These are phyloP conservation scores for Lodderomyces theae DNA, from an alignment of 1,139 yeast species.

Conservation along the genomic window DNA sequence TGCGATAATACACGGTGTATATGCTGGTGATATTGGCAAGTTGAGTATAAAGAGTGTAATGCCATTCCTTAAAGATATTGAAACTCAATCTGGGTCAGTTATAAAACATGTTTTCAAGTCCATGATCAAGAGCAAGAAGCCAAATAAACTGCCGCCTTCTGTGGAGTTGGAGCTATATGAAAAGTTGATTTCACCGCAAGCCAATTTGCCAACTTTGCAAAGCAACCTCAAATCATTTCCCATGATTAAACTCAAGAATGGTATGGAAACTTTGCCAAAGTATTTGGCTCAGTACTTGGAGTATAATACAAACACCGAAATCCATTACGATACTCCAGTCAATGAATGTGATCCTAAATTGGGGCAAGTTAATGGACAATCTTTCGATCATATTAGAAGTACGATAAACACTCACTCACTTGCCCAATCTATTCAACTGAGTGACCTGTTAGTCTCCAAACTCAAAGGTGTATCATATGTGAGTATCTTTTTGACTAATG, in stretches of 20 bases:
- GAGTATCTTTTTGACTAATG: conserved; percentile 59
- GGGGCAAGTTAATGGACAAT: conserved; percentile 17
- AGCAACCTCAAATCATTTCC: conserved; percentile 44
- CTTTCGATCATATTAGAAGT: conserved; percentile 54
- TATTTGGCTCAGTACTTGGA: conserved; percentile 36
- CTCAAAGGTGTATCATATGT: conserved; percentile 42
- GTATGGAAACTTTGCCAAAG: conserved; percentile 53
- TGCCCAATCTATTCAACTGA: conserved; percentile 19
- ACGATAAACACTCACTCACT: conserved; percentile 48
- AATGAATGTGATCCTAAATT: conserved; percentile 19
- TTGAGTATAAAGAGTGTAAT: conserved; percentile 64
- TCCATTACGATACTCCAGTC: conserved; percentile 27
- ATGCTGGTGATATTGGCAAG: conserved; percentile 76
- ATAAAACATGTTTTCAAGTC: conserved; percentile 30
- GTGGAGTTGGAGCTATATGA: conserved; percentile 28
- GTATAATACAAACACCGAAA: conserved; percentile 37
- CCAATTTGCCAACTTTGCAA: conserved; percentile 36
- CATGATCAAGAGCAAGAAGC: conserved; percentile 10
- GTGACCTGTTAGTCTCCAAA: conserved; percentile 16
- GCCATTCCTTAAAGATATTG: conserved; percentile 52
- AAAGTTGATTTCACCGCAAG: conserved; percentile 30
- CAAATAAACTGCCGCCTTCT: conserved; percentile 16
- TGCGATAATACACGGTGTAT: conserved; percentile 85
- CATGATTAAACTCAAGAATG: conserved; percentile 50
- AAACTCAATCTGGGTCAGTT: conserved; percentile 60